phyloP scores from a whole-genome alignment of 2,329 filamentous ascomycete species.

The Calonectria pteridis region DNA sequence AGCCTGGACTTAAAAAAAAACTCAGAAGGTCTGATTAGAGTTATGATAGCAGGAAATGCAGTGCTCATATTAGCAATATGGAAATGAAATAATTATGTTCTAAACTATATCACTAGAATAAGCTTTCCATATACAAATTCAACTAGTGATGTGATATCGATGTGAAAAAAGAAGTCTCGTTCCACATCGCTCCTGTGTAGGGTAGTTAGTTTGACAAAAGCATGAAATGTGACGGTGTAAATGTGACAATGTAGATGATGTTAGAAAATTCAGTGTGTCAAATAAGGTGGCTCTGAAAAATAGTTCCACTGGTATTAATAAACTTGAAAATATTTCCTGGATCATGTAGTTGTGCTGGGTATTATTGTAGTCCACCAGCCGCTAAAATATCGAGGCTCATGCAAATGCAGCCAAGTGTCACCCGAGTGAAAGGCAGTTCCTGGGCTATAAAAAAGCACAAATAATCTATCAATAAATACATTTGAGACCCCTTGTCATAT shows the following conservation, averaged over 20 bases:
- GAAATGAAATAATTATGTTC: neutral
- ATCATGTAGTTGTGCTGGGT: neutral
- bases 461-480: neutral
- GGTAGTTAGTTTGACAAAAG: no score
- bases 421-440: neutral
- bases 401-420: neutral
- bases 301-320: neutral
- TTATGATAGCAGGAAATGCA: no score
- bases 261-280: neutral
- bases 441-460: accelerated
- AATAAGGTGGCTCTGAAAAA: neutral
- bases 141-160: neutral
- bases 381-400: neutral
- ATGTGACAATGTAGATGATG: neutral
- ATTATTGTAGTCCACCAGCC: neutral
- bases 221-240: no score
- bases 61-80: no score
- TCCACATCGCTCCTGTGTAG: neutral
- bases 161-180: neutral
- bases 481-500: neutral
- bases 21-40: no score
- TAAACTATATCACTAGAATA: neutral
- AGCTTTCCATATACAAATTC: neutral
- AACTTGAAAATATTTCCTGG: neutral
- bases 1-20: neutral